phyloP scores from a whole-genome alignment of 2,329 filamentous ascomycete genomes.

The Fusarium lateritium region DNA sequence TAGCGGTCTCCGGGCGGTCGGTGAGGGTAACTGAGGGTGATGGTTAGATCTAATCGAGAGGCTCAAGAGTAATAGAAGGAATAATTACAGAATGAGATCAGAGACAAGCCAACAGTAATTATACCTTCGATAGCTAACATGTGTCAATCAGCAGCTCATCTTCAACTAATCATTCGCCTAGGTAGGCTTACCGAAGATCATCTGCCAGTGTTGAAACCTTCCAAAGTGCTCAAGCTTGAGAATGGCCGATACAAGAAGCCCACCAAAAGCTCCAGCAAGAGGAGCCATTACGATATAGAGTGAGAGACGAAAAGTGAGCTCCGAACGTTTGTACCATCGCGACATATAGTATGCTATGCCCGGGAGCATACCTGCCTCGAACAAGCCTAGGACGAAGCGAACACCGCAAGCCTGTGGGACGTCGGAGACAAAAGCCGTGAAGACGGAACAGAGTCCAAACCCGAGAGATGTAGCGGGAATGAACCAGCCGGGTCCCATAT shows the following conservation, averaged over 20 bases:
- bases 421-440: constrained; percentile 71
- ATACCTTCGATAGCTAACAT: constrained; percentile 74
- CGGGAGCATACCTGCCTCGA: constrained; percentile 76
- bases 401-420: constrained; percentile 65
- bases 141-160: neutral
- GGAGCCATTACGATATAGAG: constrained; percentile 77
- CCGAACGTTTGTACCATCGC: constrained; percentile 74
- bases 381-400: constrained; percentile 72
- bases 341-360: constrained; percentile 77
- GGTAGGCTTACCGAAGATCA: constrained; percentile 68
- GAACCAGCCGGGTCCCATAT: constrained; percentile 75
- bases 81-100: constrained; percentile 57
- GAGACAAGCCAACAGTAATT: constrained; percentile 64
- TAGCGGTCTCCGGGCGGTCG: constrained; percentile 75
- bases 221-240: constrained; percentile 71
- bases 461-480: constrained; percentile 69
- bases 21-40: constrained; percentile 69
- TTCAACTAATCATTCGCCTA: fast-evolving
- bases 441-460: constrained; percentile 73
- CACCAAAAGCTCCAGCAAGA: constrained; percentile 77
- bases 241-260: constrained; percentile 74
- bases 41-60: neutral
- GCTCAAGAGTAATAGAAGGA: fast-evolving
- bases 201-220: constrained; percentile 71
- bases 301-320: constrained; percentile 74